Conservation (phyloP, 148 eudicot genomes). For the Chenopodium suecicum region DNA sequence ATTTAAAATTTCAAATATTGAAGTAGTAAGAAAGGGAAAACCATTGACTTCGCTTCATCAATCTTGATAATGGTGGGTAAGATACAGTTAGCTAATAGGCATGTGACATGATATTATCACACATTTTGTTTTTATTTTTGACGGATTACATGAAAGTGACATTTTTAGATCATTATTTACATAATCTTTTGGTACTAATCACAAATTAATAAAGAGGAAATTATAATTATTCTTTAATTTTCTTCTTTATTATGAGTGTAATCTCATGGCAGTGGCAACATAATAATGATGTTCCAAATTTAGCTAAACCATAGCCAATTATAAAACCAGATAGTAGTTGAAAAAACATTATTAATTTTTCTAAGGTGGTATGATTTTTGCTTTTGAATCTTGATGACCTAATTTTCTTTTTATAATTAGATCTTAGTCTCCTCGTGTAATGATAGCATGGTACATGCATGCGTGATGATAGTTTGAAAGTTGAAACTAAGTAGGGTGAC, state of each 20-base stretch:
- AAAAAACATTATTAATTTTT: neutral
- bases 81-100: constrained; percentile 9
- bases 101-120: neutral
- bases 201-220: too few relatives aligned
- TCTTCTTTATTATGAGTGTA: neutral
- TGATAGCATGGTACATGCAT: neutral
- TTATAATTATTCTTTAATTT: too few relatives aligned
- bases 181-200: neutral
- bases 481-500: neutral
- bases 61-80: neutral
- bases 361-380: neutral
- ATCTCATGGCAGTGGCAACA: constrained; percentile 10
- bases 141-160: neutral
- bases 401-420: neutral
- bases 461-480: neutral
- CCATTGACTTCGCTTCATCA: neutral
- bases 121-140: neutral
- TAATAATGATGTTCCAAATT: constrained; percentile 16
- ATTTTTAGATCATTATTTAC: neutral
- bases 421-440: neutral
- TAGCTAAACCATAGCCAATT: constrained; percentile 2
- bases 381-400: neutral
- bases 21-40: neutral
- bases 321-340: neutral
- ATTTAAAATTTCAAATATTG: neutral